Base-by-base conservation (phyloP, 352 stramenopile genomes). In the Phytopythium vexans region DNA sequence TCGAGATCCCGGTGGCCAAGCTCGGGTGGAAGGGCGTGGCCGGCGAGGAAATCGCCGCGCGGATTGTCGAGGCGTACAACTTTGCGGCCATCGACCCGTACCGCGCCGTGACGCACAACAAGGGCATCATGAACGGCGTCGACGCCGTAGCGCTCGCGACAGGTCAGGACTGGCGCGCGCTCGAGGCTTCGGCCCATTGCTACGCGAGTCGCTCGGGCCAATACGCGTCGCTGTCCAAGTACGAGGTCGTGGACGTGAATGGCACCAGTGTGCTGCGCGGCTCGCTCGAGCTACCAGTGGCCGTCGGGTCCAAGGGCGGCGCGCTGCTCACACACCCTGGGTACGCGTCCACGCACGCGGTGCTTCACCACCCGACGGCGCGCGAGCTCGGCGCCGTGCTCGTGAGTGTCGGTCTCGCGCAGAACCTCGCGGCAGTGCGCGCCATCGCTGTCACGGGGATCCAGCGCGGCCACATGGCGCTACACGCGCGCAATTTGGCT, bases 91-190 rank as follows among this genome's bases (percentile, higher is more conserved):
- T 90, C 16, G 86, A 95, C 39, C 86, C 86, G 41, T 95, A 83
- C 58, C 78, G 86, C 34, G 86, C 86, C 5, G 82, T 92, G 54
- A 95, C 85, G 35, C 85, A 95, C 67, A 95, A 95, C 74, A 95
- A 95, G 70, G 86, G 86, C 36, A 90, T 95, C 52, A 92, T 95
- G 79, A 95, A 95, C 55, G 86, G 83, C 39, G 71, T 95, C 12
- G 84, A 93, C 56, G 75, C 86, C 11, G 83, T 90, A 14, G 83
- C 83, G 38, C 55, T 95, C 6, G 86, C 86, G 4, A 92, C 82
- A 1, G 86, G 86, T 14, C 86, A 95, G 56, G 86, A 95, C 65
- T 95, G 74, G 77, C 79, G 86, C 4, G 86, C 86, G 7, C 88
- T 95, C 51, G 86, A 95, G 53, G 71, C 86, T 6, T 82, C 77